These are phyloP conservation scores for Coemansia sp. DNA, from an alignment of 192 early-diverging fungal species.

Conservation along the genomic window DNA sequence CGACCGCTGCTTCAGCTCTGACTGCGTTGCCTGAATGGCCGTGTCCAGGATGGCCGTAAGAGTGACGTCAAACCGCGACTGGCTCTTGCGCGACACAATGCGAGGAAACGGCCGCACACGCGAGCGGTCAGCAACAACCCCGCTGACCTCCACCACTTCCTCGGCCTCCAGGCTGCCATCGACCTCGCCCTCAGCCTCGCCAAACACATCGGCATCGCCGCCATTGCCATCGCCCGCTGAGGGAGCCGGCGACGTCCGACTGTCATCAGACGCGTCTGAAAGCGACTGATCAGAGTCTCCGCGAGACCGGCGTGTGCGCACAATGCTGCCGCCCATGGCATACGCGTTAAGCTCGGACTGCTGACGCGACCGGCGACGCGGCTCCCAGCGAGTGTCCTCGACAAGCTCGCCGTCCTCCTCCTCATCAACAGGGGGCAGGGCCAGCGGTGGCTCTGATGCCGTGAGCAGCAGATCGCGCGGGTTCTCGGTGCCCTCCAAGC, in stretches of 20 bases:
- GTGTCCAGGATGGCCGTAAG: constrained; percentile 31
- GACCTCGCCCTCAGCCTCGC: background rate
- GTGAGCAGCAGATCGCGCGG: background rate
- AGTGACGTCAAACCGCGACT: constrained; percentile 47
- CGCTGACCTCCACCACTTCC: constrained; percentile 45
- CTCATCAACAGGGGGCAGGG: constrained; percentile 1
- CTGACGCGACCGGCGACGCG: constrained; percentile 20
- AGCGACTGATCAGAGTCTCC: constrained; percentile 1
- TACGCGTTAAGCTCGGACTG: constrained; percentile 30
- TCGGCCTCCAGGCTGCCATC: constrained; percentile 19
- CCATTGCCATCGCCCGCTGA: constrained; percentile 1
- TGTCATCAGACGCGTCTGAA: background rate
- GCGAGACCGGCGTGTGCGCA: constrained; percentile 35
- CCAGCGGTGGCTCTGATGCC: background rate
- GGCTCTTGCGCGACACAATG: constrained; percentile 44
- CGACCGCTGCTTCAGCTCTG: constrained; percentile 1
- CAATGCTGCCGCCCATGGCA: constrained; percentile 47
- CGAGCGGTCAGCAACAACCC: constrained; percentile 18
- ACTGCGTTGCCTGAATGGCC: background rate
- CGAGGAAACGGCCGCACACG: constrained; percentile 12
- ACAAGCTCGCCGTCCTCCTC: constrained; percentile 50
- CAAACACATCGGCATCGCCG: constrained; percentile 7
- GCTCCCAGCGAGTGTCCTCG: constrained; percentile 35
- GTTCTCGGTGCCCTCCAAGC: background rate
- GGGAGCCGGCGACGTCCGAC: background rate